phyloP scores from a whole-genome alignment of 2,329 filamentous ascomycete genomes.

The Botrytis galanthina region DNA sequence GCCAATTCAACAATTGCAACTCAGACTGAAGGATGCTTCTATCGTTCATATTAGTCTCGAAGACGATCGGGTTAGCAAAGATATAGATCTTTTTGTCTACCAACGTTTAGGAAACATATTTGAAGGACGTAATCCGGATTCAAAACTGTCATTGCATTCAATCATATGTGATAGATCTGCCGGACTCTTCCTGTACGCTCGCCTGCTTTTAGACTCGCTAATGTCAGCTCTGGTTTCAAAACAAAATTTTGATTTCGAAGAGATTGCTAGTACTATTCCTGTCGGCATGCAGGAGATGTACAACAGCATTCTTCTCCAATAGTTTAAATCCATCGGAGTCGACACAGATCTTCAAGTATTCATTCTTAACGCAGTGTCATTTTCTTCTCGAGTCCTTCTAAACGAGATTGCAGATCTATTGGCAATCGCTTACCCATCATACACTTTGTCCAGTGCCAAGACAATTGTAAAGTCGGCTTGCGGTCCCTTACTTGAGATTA shows the following conservation, averaged over 20 bases:
- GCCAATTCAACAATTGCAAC: slow-evolving; percentile 40
- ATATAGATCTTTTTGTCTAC: slow-evolving; percentile 28
- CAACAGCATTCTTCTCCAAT: slow-evolving; percentile 26
- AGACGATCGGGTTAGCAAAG: slow-evolving; percentile 40
- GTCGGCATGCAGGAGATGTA: slow-evolving; percentile 34
- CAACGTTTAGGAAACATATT: neutral
- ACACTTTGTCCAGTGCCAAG: slow-evolving; percentile 33
- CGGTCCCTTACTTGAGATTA: slow-evolving; percentile 43
- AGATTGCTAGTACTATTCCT: slow-evolving; percentile 16
- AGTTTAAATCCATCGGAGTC: slow-evolving; percentile 17
- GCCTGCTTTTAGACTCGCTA: neutral
- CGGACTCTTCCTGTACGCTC: slow-evolving; percentile 14
- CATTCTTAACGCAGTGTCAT: slow-evolving; percentile 26
- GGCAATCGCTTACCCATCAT: neutral
- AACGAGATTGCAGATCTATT: slow-evolving; percentile 9
- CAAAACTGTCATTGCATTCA: neutral
- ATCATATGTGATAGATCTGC: neutral
- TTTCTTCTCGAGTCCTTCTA: slow-evolving; percentile 28
- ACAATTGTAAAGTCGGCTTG: slow-evolving; percentile 40
- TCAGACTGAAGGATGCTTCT: slow-evolving; percentile 32
- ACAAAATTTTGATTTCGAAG: neutral
- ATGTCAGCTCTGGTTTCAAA: neutral
- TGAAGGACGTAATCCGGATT: neutral
- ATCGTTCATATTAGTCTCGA: slow-evolving; percentile 41
- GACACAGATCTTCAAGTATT: slow-evolving; percentile 25